Conservation (phyloP, 2,329 filamentous ascomycete species). For the Nannizzia gypsea region DNA sequence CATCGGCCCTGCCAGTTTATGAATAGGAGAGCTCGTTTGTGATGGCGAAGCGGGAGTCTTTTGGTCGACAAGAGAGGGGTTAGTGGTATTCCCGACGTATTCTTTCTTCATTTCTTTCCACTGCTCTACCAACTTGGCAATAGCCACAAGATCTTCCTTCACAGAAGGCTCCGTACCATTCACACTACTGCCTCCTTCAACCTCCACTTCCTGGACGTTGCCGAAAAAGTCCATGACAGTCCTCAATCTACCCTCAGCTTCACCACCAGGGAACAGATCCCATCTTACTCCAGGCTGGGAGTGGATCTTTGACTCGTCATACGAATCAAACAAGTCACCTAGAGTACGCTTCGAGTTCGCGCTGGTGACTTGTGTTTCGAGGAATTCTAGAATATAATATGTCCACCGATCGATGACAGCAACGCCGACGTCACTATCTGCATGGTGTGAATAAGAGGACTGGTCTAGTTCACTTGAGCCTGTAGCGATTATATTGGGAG, state of each 20-base stretch:
- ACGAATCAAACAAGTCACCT: constrained; percentile 90
- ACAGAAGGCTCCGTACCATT: constrained; percentile 44
- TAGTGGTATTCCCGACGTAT: constrained; percentile 17
- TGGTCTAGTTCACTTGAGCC: constrained; percentile 94
- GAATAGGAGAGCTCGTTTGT: background rate
- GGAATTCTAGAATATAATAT: constrained; percentile 95
- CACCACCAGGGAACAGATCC: constrained; percentile 84
- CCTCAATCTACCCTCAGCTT: constrained; percentile 61
- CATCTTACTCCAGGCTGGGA: constrained; percentile 84
- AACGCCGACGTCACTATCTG: constrained; percentile 93
- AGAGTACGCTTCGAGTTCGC: constrained; percentile 78
- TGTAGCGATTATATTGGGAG: constrained; percentile 93
- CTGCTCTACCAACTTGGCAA: constrained; percentile 51
- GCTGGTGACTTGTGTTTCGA: constrained; percentile 80
- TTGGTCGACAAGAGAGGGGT: constrained; percentile 1
- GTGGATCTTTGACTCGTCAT: constrained; percentile 89
- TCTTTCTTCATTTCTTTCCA: constrained; percentile 31
- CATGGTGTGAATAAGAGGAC: constrained; percentile 93
- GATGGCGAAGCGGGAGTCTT: background rate
- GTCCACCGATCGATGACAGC: constrained; percentile 98
- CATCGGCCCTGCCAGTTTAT: constrained; percentile 13
- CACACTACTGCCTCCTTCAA: constrained; percentile 49
- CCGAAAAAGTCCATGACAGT: constrained; percentile 95
- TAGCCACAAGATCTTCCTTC: constrained; percentile 61
- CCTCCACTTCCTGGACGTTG: constrained; percentile 93